These are phyloP conservation scores for Houttuynia cordata DNA, from an alignment of 164 flowering plant genomes.

Conservation along the genomic window DNA sequence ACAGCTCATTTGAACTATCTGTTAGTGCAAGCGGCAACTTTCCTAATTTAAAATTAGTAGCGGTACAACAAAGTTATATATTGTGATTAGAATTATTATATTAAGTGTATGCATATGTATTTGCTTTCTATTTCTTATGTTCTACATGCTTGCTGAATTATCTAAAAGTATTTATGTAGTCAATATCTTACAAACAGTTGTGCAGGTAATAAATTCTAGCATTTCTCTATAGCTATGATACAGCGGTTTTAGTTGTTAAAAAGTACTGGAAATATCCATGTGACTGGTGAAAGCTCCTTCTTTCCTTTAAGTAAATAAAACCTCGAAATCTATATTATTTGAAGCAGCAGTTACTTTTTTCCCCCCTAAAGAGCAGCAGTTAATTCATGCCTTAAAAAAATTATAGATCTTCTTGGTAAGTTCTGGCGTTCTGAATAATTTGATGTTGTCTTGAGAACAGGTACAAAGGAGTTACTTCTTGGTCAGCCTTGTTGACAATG, in stretches of 20 bases:
- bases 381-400: background rate
- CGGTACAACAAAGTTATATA: too few species aligned
- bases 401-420: background rate
- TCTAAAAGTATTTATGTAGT: too few species aligned
- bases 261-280: background rate
- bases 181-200: too few species aligned
- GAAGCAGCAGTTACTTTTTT: background rate
- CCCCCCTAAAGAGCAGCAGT: too few species aligned
- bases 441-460: conserved; percentile 21
- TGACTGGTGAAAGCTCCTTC: background rate
- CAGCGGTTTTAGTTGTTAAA: background rate
- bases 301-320: too few species aligned
- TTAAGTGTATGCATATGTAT: too few species aligned
- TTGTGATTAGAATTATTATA: too few species aligned
- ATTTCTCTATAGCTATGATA: background rate
- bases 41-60: too few species aligned
- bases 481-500: conserved; percentile 87
- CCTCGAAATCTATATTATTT: background rate
- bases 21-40: background rate
- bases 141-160: too few species aligned
- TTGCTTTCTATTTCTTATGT: too few species aligned
- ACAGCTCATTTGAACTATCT: background rate
- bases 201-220: too few species aligned
- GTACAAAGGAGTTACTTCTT: conserved; percentile 49
- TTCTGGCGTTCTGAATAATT: background rate